Base-by-base conservation (phyloP, 2,329 filamentous ascomycete genomes). In the Botrytis fabae region DNA sequence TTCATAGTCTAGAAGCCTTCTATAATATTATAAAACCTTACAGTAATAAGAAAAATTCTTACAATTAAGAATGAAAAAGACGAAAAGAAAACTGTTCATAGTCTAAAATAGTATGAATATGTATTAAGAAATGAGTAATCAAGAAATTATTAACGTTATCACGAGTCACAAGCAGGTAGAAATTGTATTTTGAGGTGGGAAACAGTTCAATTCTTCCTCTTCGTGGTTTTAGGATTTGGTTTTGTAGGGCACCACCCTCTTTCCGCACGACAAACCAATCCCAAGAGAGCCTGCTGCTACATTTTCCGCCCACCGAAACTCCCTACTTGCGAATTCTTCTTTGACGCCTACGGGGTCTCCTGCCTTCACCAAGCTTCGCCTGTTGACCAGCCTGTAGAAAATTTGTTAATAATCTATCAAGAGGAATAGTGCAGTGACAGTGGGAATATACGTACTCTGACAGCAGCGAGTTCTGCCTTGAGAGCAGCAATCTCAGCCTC, bases 1-100 rank as follows among this genome's bases (percentile, higher is more conserved):
- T 14, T 6, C 0, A 14, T 14, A n/a, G 25, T 12, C 2, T 14
- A 51, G 4, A 7, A 1, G 7, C 25, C 4, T 6, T 14, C 10
- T 0, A 14, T 2, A 1, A n/a, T 2, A 14, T n/a, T 2, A 14
- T 2, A n/a, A 51, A n/a, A 2, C 10, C 2, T n/a, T 2, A n/a
- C 1, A n/a, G 4, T 6, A 14, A 1, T n/a, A 51, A n/a, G 48
- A 25, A n/a, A n/a, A 5, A 51, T n/a, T n/a, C 12, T n/a, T 12
- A n/a, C 4, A 6, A 51, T 51, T n/a, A 10, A 0, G 25, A 51
- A 6, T 25, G 10, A 0, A 14, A 3, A n/a, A 14, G 6, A 14
- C 12, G 25, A 6, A n/a, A n/a, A n/a, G 4, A n/a, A 51, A n/a
- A 14, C 1, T 2, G 48, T 51, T 16, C 12, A 12, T 51, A 14